Percentiles rank a stretch among this genome's conserved stretches.
These are phyloP conservation scores for Phytophthora macrochlamydospora DNA, from an alignment of 352 stramenopile species.

Conservation along the genomic window DNA sequence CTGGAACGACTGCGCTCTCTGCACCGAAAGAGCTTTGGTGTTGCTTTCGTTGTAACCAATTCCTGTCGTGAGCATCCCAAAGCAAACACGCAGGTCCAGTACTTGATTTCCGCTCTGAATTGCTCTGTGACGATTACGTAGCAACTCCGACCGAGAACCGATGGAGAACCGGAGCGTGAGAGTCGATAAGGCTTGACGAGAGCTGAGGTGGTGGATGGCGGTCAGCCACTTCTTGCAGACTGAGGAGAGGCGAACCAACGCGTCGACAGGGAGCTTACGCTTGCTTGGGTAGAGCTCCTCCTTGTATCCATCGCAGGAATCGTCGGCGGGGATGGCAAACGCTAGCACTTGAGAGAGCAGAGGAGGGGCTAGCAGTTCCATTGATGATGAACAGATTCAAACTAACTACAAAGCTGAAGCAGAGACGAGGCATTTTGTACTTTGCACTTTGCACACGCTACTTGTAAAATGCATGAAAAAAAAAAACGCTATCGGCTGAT, in stretches of 20 bases:
- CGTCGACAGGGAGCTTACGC: background rate
- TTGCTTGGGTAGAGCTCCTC: constrained; percentile 7
- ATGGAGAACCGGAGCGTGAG: constrained; percentile 16
- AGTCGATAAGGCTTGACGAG: constrained; percentile 1
- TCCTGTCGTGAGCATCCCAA: too few relatives aligned
- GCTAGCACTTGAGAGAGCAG: constrained; percentile 27
- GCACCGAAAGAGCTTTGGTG: background rate
- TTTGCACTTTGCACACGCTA: too few relatives aligned
- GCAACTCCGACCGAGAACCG: constrained; percentile 16
- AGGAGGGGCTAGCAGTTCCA: constrained; percentile 13
- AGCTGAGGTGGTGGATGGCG: constrained; percentile 20
- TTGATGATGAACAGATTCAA: background rate
- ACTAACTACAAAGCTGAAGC: too few relatives aligned
- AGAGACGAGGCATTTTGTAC: too few relatives aligned
- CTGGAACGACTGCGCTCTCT: too few relatives aligned
- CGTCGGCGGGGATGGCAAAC: constrained; percentile 19
- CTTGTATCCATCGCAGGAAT: background rate
- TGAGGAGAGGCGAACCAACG: constrained; percentile 20
- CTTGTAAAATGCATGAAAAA: too few relatives aligned
- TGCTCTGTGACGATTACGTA: too few relatives aligned
- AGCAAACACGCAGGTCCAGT: too few relatives aligned
- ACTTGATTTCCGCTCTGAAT: too few relatives aligned
- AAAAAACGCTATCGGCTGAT: too few relatives aligned
- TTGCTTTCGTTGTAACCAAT: too few relatives aligned
- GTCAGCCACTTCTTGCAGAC: constrained; percentile 24